Evolutionary conservation across 2,329 filamentous ascomycete genomes (phyloP).

Genomic region (Dactylella cylindrospora): DNA sequence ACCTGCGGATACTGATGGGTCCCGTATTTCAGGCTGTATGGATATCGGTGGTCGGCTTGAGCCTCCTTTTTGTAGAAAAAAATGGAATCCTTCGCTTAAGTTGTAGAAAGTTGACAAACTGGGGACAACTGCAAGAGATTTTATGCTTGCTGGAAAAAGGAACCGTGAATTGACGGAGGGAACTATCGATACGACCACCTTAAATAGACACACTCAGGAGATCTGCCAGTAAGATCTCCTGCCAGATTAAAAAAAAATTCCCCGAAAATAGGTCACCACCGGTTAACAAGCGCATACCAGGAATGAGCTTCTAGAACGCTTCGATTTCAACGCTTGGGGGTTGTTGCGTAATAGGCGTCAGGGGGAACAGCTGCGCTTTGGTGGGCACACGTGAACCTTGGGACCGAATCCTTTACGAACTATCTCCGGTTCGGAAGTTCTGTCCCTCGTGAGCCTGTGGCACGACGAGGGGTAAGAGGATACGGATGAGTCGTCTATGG

Average conservation of each 20-base stretch:
- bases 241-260: not conserved
- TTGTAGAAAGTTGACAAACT: slow-evolving; percentile 4
- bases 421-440: slow-evolving; percentile 14
- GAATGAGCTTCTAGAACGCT: too few species aligned
- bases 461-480: not conserved
- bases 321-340: not conserved
- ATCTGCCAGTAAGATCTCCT: not conserved
- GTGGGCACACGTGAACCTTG: not conserved
- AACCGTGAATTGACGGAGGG: not conserved
- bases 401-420: slow-evolving; percentile 4
- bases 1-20: not conserved
- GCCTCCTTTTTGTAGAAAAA: slow-evolving; percentile 8
- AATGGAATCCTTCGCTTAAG: slow-evolving; percentile 1
- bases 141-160: not conserved
- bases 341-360: slow-evolving; percentile 10
- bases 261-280: not conserved
- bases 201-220: not conserved
- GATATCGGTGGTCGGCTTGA: too few species aligned
- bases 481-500: slow-evolving; percentile 1
- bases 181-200: slow-evolving; percentile 14
- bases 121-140: not conserved
- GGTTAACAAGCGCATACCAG: slow-evolving; percentile 3
- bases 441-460: not conserved
- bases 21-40: slow-evolving; percentile 16
- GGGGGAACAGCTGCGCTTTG: slow-evolving; percentile 4